Base-by-base conservation (phyloP, 495 filamentous ascomycete species). In the Astrocystis sublimbata region DNA sequence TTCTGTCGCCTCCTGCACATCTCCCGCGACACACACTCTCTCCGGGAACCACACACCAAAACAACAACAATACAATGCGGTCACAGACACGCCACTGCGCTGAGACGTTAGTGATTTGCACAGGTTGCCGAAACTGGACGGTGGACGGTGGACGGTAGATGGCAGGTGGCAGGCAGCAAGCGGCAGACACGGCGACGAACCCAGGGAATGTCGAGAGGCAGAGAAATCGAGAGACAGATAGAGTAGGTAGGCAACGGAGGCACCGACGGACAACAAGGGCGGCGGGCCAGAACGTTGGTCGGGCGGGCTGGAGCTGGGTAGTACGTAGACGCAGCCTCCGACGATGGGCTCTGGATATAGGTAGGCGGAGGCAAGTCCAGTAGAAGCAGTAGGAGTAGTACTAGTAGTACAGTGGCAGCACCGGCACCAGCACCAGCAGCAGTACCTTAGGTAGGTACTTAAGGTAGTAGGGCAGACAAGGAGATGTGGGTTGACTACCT, bases 1-100 rank as follows among this genome's bases (percentile, higher is more conserved):
- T 47, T 61, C n/a, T 45, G 47, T 61, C 50, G 58, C 28, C 46
- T 61, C 51, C 38, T 13, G 47, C 58, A 61, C 58, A 61, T 61
- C 58, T 61, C 58, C 47, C 58, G 41, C 33, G 24, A 51, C 26
- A 52, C 26, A 45, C 19, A 43, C 47, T 53, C 47, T 61, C 58
- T 49, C n/a, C n/a, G n/a, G 19, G 45, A 45, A 35, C 58, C 47
- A 47, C 58, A 53, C 58, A 53, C 38, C 6, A 36, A 6, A 36
- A 40, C 53, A 43, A 36, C 38, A 45, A 33, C 53, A 40, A 33
- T 38, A 28, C 54, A 28, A 28, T 28, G 52, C 30, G 15, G 13
- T 33, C 58, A 45, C 46, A 52, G 24, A 60, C 46, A 60, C 46
- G 36, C 24, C 36, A 53, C 45, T 30, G 24, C 46, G 24, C 46